phyloP scores from a whole-genome alignment of 2,329 filamentous ascomycete genomes.

The Exutisphaerella laricina region DNA sequence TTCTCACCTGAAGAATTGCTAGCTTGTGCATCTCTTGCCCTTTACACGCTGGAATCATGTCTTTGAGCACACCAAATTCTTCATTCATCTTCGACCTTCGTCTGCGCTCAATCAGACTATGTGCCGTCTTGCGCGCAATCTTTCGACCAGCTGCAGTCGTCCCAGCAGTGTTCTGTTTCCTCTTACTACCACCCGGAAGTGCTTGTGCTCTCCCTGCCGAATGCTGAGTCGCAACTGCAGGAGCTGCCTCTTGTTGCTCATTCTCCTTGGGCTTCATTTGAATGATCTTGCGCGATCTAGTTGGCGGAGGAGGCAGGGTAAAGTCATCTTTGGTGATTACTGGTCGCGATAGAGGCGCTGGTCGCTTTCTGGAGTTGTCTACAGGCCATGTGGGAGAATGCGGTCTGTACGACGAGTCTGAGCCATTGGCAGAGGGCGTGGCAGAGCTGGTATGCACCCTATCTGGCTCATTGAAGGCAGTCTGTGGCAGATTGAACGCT shows the following conservation, averaged over 20 bases:
- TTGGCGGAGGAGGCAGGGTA: constrained; percentile 83
- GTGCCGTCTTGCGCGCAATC: constrained; percentile 91
- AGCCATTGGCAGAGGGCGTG: constrained; percentile 44
- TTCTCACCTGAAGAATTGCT: constrained; percentile 77
- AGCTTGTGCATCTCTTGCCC: constrained; percentile 97
- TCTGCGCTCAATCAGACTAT: constrained; percentile 87
- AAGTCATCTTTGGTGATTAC: constrained; percentile 57
- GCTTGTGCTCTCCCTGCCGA: constrained; percentile 10
- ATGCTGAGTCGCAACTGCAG: constrained; percentile 10
- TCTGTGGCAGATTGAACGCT: constrained; percentile 70
- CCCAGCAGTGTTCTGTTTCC: constrained; percentile 63
- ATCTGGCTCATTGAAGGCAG: constrained; percentile 53
- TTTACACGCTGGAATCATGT: constrained; percentile 92
- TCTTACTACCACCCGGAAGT: constrained; percentile 51
- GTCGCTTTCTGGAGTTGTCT: constrained; percentile 32
- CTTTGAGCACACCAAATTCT: constrained; percentile 87
- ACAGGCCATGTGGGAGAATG: constrained; percentile 41
- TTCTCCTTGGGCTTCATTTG: constrained; percentile 76
- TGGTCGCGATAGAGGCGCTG: constrained; percentile 17
- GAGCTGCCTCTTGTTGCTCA: constrained; percentile 27
- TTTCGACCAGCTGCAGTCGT: constrained; percentile 86
- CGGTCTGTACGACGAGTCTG: constrained; percentile 48
- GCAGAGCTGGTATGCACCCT: constrained; percentile 45
- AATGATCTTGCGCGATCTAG: constrained; percentile 89
- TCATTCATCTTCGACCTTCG: constrained; percentile 98